These are phyloP conservation scores for Hypoxylon sp. DNA, from an alignment of 2,329 filamentous ascomycete species.

Conservation along the genomic window DNA sequence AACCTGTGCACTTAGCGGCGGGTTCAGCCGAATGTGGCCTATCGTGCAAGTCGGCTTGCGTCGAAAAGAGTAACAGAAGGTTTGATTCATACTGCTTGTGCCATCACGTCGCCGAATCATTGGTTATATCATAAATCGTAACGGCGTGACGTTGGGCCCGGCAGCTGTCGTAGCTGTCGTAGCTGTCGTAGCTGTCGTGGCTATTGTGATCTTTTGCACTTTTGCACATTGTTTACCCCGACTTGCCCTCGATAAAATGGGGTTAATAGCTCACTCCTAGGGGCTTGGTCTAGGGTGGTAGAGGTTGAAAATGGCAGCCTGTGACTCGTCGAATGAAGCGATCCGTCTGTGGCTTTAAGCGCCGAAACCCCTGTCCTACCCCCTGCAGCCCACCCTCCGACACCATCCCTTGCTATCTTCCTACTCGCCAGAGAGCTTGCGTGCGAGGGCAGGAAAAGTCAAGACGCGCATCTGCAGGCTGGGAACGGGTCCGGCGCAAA, in stretches of 20 bases:
- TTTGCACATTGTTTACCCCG: conserved; percentile 31
- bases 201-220: conserved; percentile 36
- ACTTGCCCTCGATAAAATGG: conserved; percentile 34
- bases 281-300: conserved; percentile 29
- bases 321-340: conserved; percentile 58
- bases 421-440: conserved; percentile 44
- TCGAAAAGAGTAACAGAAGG: conserved; percentile 18
- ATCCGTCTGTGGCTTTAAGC: conserved; percentile 63
- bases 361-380: conserved; percentile 66
- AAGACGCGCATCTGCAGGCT: conserved; percentile 56
- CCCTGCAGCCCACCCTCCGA: conserved; percentile 54
- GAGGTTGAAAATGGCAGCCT: conserved; percentile 43
- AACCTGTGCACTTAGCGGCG: conserved; percentile 5
- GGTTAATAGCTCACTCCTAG: conserved; percentile 35
- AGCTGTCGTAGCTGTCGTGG: too few species aligned
- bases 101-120: conserved; percentile 27
- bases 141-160: conserved; percentile 31
- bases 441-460: conserved; percentile 38
- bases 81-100: conserved; percentile 21
- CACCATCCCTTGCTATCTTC: conserved; percentile 40
- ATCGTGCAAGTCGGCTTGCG: conserved; percentile 15
- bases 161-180: conserved; percentile 28
- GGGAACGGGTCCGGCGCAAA: conserved; percentile 43
- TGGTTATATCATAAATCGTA: conserved; percentile 20
- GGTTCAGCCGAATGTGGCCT: conserved; percentile 16